These are phyloP conservation scores for Naegleria gruberi DNA, from an alignment of 208 protist genomes.

Conservation along the genomic window DNA sequence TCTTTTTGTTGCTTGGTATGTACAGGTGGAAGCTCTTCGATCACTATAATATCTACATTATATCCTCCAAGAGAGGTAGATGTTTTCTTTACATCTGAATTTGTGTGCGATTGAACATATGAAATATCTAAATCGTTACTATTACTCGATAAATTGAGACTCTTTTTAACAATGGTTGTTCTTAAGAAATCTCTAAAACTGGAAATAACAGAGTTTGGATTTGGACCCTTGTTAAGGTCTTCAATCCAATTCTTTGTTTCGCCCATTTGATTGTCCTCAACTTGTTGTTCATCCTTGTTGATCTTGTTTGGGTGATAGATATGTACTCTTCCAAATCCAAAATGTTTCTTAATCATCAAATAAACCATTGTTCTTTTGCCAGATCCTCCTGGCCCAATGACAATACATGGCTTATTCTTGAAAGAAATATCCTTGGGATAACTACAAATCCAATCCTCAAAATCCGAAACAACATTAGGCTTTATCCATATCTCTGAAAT, in stretches of 20 bases:
- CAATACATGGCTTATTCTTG: background rate
- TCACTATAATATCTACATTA: background rate
- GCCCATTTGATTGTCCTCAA: background rate
- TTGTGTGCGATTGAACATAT: background rate
- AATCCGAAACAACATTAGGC: background rate
- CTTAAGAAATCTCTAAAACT: background rate
- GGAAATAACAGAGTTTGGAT: background rate
- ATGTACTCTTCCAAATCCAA: background rate
- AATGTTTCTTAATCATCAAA: background rate
- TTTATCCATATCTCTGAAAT: background rate
- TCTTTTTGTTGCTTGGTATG: background rate
- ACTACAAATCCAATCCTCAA: background rate
- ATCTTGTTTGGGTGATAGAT: background rate
- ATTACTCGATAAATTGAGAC: background rate
- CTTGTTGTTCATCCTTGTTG: background rate
- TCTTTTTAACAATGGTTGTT: background rate
- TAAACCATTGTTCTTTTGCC: background rate
- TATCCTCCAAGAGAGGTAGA: background rate
- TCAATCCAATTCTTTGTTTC: background rate
- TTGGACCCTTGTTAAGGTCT: background rate
- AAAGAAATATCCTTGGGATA: background rate
- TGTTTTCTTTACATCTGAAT: background rate
- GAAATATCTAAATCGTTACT: background rate
- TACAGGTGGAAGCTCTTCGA: background rate
- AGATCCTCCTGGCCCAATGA: background rate